Conservation (phyloP, 1,284 basidiomycete genomes). For the Quambalaria eucalypti region DNA sequence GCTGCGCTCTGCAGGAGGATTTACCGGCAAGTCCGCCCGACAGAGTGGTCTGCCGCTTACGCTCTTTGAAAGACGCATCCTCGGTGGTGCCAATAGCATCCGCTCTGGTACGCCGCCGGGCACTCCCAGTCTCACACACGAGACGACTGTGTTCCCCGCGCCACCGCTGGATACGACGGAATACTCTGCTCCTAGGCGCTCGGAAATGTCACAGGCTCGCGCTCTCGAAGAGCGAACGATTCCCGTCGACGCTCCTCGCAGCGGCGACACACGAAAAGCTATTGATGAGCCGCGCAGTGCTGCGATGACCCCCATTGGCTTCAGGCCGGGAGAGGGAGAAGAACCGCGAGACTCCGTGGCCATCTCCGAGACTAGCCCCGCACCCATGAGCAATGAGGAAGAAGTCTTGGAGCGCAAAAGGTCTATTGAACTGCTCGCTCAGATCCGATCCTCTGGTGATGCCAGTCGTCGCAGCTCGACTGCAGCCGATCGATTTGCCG, state of each 20-base stretch:
- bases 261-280: neutral
- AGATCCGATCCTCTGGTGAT: neutral
- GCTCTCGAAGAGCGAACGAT: neutral
- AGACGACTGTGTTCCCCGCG: neutral
- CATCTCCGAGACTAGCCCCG: neutral
- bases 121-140: neutral
- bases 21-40: no score
- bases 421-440: no score
- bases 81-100: neutral
- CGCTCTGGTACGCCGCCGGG: neutral
- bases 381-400: neutral
- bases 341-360: neutral
- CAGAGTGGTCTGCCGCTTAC: slow-evolving; percentile 7
- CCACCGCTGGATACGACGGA: neutral
- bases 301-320: neutral
- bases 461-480: neutral
- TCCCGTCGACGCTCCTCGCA: neutral
- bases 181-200: neutral
- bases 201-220: neutral
- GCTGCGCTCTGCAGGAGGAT: no score
- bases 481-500: neutral
- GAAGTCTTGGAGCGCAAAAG: neutral
- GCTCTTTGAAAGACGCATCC: slow-evolving; percentile 5
- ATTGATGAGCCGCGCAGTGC: neutral
- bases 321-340: neutral